Percentiles rank a stretch among this genome's conserved stretches.
These are phyloP conservation scores for Leucosporidium yakuticum DNA, from an alignment of 768 basidiomycete species.

Conservation along the genomic window DNA sequence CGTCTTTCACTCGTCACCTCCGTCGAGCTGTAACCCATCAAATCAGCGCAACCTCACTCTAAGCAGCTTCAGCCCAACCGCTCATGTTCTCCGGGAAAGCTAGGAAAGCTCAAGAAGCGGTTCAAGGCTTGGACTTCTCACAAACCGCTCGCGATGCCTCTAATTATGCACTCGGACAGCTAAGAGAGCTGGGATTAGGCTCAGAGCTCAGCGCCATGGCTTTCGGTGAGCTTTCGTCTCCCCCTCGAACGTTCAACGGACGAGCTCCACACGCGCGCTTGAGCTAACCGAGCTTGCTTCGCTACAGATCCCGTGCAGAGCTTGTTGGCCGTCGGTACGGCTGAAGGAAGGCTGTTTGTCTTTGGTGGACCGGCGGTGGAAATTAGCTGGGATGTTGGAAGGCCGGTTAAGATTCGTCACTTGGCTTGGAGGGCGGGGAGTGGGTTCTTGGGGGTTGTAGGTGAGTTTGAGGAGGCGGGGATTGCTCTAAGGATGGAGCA, in stretches of 20 bases:
- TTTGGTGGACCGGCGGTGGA: constrained; percentile 66
- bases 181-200: constrained; percentile 20
- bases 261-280: constrained; percentile 1
- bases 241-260: neutral
- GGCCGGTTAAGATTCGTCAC: constrained; percentile 52
- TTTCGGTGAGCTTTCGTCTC: constrained; percentile 2
- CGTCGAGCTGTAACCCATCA: neutral
- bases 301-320: constrained; percentile 45
- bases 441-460: constrained; percentile 58
- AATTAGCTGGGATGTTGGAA: constrained; percentile 49
- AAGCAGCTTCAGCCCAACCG: neutral
- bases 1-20: too few relatives aligned
- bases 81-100: neutral
- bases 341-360: constrained; percentile 58
- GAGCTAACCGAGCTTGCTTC: neutral
- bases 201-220: constrained; percentile 24
- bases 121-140: constrained; percentile 8
- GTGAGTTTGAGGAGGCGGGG: constrained; percentile 45
- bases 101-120: neutral
- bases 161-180: constrained; percentile 16
- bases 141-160: neutral
- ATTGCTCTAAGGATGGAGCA: constrained; percentile 48
- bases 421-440: constrained; percentile 57
- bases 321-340: constrained; percentile 53
- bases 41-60: neutral